A percentile compares a stretch with the other conserved stretches of the same genome.
phyloP scores from a whole-genome alignment of 257 asterid genomes.

The Cynanchum wilfordii region DNA sequence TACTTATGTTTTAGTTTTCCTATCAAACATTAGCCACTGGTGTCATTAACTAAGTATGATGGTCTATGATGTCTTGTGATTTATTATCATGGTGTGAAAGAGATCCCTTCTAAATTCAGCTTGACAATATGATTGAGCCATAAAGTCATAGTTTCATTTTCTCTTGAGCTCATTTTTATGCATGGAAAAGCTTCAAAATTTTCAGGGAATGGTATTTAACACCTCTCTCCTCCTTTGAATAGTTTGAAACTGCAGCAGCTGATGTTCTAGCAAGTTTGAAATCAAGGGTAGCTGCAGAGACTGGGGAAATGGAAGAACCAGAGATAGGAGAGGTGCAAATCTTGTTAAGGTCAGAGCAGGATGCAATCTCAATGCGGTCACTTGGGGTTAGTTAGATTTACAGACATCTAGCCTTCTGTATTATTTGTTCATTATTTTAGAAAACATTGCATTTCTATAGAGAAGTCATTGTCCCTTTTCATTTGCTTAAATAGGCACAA shows the following conservation, averaged over 20 bases:
- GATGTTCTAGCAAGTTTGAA: slow-evolving; percentile 80
- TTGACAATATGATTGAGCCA: neutral
- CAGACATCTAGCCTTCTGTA: slow-evolving; percentile 9
- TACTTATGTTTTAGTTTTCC: neutral
- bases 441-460: neutral
- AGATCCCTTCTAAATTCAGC: neutral
- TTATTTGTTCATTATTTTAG: slow-evolving; percentile 2
- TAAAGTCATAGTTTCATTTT: neutral
- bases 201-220: neutral
- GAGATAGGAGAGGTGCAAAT: slow-evolving; percentile 86
- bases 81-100: neutral
- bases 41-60: neutral
- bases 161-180: neutral
- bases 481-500: slow-evolving; percentile 52
- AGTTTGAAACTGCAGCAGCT: slow-evolving; percentile 95
- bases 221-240: neutral
- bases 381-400: slow-evolving; percentile 66
- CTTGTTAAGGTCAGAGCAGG: slow-evolving; percentile 82
- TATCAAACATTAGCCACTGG: neutral
- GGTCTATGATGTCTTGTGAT: neutral
- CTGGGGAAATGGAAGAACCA: slow-evolving; percentile 91
- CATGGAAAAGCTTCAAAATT: neutral
- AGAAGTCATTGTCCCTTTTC: neutral
- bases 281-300: slow-evolving; percentile 73
- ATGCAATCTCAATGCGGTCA: slow-evolving; percentile 69